These are phyloP conservation scores for Saccharomycopsis fodiens DNA, from an alignment of 805 yeast species.

Conservation along the genomic window DNA sequence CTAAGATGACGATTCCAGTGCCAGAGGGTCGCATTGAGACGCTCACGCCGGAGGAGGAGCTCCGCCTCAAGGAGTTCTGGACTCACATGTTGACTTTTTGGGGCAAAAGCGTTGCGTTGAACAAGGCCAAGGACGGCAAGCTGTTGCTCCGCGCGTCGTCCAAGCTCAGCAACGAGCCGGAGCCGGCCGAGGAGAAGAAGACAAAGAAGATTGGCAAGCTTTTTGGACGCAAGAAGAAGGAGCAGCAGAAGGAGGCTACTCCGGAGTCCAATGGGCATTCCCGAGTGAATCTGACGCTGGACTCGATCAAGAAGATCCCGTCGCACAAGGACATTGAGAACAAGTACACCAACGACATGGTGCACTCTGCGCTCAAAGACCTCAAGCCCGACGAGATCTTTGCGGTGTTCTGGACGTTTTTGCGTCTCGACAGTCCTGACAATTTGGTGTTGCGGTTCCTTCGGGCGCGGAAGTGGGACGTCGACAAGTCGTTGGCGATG, in stretches of 20 bases:
- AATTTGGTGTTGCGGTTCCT: slow-evolving; percentile 66
- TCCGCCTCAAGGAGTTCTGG: slow-evolving; percentile 64
- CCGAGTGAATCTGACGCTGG: slow-evolving; percentile 15
- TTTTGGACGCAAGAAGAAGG: slow-evolving; percentile 14
- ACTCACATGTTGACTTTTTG: slow-evolving; percentile 51
- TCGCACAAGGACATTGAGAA: slow-evolving; percentile 27
- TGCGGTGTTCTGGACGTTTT: slow-evolving; percentile 47
- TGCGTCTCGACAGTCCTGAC: slow-evolving; percentile 78
- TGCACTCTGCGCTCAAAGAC: slow-evolving; percentile 44
- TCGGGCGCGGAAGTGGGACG: slow-evolving; percentile 83
- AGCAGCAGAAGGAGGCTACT: neutral
- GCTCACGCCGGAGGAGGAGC: slow-evolving; percentile 50
- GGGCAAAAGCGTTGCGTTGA: slow-evolving; percentile 36
- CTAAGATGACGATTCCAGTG: slow-evolving; percentile 3
- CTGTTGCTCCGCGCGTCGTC: slow-evolving; percentile 14
- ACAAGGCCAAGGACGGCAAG: slow-evolving; percentile 21
- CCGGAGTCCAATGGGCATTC: slow-evolving; percentile 5
- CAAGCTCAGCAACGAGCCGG: slow-evolving; percentile 7
- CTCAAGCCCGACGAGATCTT: slow-evolving; percentile 46
- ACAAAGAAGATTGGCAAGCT: slow-evolving; percentile 11
- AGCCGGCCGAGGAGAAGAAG: slow-evolving; percentile 5
- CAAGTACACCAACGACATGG: slow-evolving; percentile 29
- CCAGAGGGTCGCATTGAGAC: slow-evolving; percentile 39
- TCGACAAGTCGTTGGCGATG: slow-evolving; percentile 63
- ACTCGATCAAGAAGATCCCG: slow-evolving; percentile 19